Conservation (phyloP, 495 filamentous ascomycete genomes). For the Annulohypoxylon bovei region DNA sequence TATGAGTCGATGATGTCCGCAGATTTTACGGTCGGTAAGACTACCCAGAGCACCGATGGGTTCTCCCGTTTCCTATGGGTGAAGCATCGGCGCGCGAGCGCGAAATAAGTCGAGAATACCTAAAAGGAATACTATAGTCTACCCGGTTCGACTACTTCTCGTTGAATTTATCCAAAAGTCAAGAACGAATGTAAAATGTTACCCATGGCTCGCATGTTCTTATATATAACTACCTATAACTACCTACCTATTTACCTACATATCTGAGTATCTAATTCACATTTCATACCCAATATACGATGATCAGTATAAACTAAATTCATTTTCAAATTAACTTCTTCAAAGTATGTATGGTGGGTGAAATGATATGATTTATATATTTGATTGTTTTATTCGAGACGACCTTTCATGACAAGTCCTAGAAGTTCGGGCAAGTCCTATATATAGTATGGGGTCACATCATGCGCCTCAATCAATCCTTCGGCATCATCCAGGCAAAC, state of each 20-base stretch:
- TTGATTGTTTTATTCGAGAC: background rate
- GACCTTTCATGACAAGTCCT: background rate
- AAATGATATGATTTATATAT: background rate
- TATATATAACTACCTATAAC: too few species aligned
- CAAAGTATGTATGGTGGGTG: background rate
- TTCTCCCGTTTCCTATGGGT: slow-evolving; percentile 37
- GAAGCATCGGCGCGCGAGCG: slow-evolving; percentile 24
- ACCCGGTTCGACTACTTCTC: background rate
- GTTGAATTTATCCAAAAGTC: background rate
- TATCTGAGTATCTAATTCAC: too few species aligned
- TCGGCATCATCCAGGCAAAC: background rate
- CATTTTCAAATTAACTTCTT: background rate
- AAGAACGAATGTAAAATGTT: background rate
- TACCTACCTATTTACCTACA: too few species aligned
- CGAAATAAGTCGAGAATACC: slow-evolving; percentile 5
- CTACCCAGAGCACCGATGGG: slow-evolving; percentile 17
- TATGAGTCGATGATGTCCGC: slow-evolving; percentile 31
- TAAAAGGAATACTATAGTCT: background rate
- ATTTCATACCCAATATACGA: background rate
- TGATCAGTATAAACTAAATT: background rate
- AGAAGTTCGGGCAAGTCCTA: background rate
- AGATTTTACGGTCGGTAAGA: slow-evolving; percentile 16
- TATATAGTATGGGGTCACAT: background rate
- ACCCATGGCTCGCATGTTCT: background rate
- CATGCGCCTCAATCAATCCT: background rate